Conservation (phyloP, 108 stramenopile species). For the Cyclostephanos tholiformis region DNA sequence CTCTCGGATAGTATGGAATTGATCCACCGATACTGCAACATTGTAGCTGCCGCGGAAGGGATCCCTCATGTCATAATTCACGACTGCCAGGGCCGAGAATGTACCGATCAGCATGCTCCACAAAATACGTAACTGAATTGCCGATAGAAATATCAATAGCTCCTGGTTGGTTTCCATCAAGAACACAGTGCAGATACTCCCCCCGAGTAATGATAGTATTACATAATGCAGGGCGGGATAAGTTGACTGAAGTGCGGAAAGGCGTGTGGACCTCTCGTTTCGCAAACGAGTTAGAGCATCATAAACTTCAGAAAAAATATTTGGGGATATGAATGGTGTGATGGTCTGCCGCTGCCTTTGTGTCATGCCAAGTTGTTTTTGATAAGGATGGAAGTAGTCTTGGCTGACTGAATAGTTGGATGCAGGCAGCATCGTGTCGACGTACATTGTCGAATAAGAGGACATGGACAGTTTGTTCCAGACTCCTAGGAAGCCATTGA, state of each 20-base stretch:
- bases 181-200: constrained; percentile 52
- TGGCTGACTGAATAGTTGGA: constrained; percentile 28
- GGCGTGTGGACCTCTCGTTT: constrained; percentile 56
- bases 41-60: constrained; percentile 53
- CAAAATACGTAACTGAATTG: constrained; percentile 68
- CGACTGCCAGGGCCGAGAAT: constrained; percentile 61
- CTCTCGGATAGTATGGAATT: constrained; percentile 69
- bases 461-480: constrained; percentile 46
- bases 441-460: constrained; percentile 36
- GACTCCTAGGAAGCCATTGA: constrained; percentile 58
- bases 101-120: constrained; percentile 72
- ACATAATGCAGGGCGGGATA: constrained; percentile 60
- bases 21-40: constrained; percentile 55
- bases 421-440: constrained; percentile 38
- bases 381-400: constrained; percentile 17
- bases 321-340: constrained; percentile 31
- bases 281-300: constrained; percentile 48
- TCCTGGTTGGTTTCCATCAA: constrained; percentile 66
- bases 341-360: constrained; percentile 22
- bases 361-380: constrained; percentile 29
- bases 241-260: constrained; percentile 49
- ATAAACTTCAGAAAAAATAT: constrained; percentile 51
- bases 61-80: constrained; percentile 65
- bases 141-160: constrained; percentile 62
- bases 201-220: constrained; percentile 50